Conservation (phyloP, 2,329 filamentous ascomycete genomes). For the Phoma sp. region DNA sequence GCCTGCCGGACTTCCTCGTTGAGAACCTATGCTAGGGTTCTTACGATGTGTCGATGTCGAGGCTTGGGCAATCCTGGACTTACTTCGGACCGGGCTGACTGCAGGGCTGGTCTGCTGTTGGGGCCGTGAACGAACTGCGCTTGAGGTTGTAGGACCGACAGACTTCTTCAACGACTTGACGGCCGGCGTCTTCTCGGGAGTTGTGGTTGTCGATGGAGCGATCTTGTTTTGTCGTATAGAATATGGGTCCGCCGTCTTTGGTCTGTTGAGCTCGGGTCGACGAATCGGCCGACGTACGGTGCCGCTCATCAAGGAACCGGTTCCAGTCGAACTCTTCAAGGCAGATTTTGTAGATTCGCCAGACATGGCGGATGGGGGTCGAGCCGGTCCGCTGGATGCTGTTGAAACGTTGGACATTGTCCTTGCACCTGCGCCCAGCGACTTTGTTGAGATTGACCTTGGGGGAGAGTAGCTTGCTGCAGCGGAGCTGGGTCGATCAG, state of each 20-base stretch:
- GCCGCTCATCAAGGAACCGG: conserved; percentile 62
- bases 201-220: conserved; percentile 57
- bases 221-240: conserved; percentile 49
- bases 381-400: conserved; percentile 35
- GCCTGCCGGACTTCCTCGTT: conserved; percentile 39
- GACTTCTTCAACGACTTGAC: conserved; percentile 47
- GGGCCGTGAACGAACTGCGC: conserved; percentile 39
- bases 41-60: conserved; percentile 35
- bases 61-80: conserved; percentile 42
- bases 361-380: conserved; percentile 48
- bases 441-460: conserved; percentile 48
- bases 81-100: conserved; percentile 45
- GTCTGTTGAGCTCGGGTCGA: conserved; percentile 55
- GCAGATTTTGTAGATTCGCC: conserved; percentile 43
- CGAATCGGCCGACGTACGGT: conserved; percentile 61
- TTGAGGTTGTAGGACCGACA: conserved; percentile 32
- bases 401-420: conserved; percentile 39
- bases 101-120: conserved; percentile 45
- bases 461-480: conserved; percentile 60
- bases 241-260: conserved; percentile 63
- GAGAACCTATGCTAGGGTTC: conserved; percentile 35
- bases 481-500: conserved; percentile 64
- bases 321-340: conserved; percentile 40
- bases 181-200: conserved; percentile 54
- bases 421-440: conserved; percentile 32